These are phyloP conservation scores for Penicillium pulvis DNA, from an alignment of 495 filamentous ascomycete genomes.

Conservation along the genomic window DNA sequence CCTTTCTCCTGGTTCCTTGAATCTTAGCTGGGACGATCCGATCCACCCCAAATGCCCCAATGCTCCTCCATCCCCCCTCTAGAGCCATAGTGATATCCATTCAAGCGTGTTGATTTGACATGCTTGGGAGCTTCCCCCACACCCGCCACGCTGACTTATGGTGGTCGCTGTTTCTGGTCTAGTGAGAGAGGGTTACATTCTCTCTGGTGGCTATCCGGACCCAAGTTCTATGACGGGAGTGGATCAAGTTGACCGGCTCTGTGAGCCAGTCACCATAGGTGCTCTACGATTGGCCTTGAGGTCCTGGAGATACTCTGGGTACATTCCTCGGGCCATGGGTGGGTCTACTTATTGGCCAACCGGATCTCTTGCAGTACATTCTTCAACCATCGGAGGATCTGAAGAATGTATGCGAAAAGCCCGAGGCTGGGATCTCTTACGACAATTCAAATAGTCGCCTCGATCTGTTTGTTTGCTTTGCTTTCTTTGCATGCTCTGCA, in stretches of 20 bases:
- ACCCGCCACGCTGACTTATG: slow-evolving; percentile 32
- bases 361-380: slow-evolving; percentile 36
- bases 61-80: slow-evolving; percentile 3
- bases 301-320: slow-evolving; percentile 19
- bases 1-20: slow-evolving; percentile 19
- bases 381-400: slow-evolving; percentile 38
- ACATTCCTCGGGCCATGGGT: slow-evolving; percentile 30
- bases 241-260: slow-evolving; percentile 24
- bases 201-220: slow-evolving; percentile 36
- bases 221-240: slow-evolving; percentile 21
- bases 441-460: slow-evolving; percentile 48
- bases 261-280: slow-evolving; percentile 7
- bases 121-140: slow-evolving; percentile 15
- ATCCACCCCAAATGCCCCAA: slow-evolving; percentile 13
- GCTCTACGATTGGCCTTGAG: slow-evolving; percentile 31
- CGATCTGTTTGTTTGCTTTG: slow-evolving; percentile 54
- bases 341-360: slow-evolving; percentile 29
- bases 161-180: slow-evolving; percentile 36
- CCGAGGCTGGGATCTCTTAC: slow-evolving; percentile 40
- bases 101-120: slow-evolving; percentile 23
- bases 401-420: slow-evolving; percentile 46
- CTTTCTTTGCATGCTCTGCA: slow-evolving; percentile 52
- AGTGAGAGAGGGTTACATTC: slow-evolving; percentile 44
- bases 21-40: slow-evolving; percentile 23
- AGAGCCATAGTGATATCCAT: slow-evolving; percentile 9